Percentiles rank a stretch among this genome's conserved stretches.
Evolutionary conservation across 805 yeast genomes (phyloP).

Genomic region (Metschnikowia aberdeeniae): DNA sequence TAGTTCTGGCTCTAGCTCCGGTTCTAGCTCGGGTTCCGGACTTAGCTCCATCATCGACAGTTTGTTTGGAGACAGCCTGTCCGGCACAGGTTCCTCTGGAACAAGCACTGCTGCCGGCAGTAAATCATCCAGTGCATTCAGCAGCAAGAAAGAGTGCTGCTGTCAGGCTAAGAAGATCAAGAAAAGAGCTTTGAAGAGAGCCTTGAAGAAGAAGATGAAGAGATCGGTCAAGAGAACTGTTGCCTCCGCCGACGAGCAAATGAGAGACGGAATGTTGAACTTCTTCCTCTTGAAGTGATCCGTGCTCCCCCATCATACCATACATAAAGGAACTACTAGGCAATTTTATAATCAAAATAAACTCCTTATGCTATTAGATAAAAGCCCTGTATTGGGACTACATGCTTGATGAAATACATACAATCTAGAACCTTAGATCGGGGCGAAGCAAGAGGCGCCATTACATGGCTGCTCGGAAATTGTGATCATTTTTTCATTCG

Average conservation of each 20-base stretch:
- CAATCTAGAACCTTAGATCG: too few relatives aligned
- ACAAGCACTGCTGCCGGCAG: conserved; percentile 6
- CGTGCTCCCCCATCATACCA: conserved; percentile 2
- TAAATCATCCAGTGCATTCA: conserved; percentile 6
- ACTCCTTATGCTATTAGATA: too few relatives aligned
- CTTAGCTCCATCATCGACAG: conserved; percentile 9
- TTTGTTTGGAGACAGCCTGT: conserved; percentile 10
- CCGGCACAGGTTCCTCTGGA: conserved; percentile 6
- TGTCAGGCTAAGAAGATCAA: conserved; percentile 19
- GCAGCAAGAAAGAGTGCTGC: conserved; percentile 21
- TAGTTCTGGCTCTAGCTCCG: conserved; percentile 1
- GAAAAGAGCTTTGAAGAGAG: conserved; percentile 23
- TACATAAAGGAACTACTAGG: too few relatives aligned
- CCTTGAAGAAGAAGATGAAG: conserved; percentile 19
- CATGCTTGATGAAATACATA: too few relatives aligned
- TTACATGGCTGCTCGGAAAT: too few relatives aligned
- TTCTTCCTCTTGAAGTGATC: conserved; percentile 12
- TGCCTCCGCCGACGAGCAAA: conserved; percentile 7
- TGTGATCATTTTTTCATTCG: too few relatives aligned
- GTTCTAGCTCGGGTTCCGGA: conserved; percentile 6
- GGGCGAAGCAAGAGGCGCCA: too few relatives aligned
- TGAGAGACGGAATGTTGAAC: conserved; percentile 12
- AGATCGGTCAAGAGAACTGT: conserved; percentile 21
- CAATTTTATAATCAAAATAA: too few relatives aligned
- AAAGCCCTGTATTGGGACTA: too few relatives aligned